These are phyloP conservation scores for Teunomyces cretensis DNA, from an alignment of 805 yeast species.

Conservation along the genomic window DNA sequence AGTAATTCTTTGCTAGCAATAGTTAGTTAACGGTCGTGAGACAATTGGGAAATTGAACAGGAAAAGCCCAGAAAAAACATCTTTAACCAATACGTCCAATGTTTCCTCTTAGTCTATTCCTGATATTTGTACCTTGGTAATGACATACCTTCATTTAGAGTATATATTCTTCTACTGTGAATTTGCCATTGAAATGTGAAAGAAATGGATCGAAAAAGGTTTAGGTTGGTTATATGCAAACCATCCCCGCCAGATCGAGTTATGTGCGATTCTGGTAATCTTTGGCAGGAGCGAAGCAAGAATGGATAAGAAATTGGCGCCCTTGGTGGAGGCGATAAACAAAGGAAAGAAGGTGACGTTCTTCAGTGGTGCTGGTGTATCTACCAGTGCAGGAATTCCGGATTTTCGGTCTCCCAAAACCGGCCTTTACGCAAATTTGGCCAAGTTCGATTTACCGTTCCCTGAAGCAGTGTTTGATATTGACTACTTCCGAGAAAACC, in stretches of 20 bases:
- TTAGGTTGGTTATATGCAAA: neutral
- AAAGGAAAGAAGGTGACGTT: slow-evolving; percentile 52
- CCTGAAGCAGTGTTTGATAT: slow-evolving; percentile 97
- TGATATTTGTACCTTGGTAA: neutral
- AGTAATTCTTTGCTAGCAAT: slow-evolving; percentile 72
- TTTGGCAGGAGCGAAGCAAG: neutral
- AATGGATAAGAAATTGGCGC: slow-evolving; percentile 18
- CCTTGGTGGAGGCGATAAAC: slow-evolving; percentile 31
- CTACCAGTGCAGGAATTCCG: slow-evolving; percentile 93
- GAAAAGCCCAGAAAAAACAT: neutral
- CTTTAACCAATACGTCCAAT: neutral
- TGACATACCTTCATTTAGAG: neutral
- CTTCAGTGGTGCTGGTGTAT: slow-evolving; percentile 90
- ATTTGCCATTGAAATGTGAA: neutral
- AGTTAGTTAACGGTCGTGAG: slow-evolving; percentile 4
- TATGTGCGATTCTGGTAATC: neutral
- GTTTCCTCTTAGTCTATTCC: neutral
- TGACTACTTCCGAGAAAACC: slow-evolving; percentile 70
- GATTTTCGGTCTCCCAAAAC: slow-evolving; percentile 92
- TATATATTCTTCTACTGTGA: too few relatives aligned
- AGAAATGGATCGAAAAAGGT: neutral
- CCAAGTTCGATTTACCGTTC: slow-evolving; percentile 73
- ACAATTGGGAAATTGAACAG: neutral
- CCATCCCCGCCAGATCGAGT: neutral
- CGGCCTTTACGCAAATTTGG: slow-evolving; percentile 79